Evolutionary conservation across 345 rosid species (phyloP).

Genomic region (Clausena lansium): DNA sequence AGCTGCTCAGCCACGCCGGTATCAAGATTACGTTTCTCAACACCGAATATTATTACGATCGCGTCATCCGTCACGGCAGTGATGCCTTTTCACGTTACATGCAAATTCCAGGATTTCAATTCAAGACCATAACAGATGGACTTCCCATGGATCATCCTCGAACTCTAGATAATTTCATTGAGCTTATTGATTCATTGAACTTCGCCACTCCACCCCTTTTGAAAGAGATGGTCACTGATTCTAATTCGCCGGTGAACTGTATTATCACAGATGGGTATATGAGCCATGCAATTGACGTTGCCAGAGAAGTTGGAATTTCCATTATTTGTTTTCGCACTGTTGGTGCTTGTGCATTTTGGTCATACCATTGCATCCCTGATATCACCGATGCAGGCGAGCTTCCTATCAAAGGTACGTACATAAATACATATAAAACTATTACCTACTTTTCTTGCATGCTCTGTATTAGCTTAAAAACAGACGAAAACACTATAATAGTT

Average conservation of each 20-base stretch:
- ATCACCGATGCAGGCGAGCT: conserved; percentile 39
- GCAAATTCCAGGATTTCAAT: conserved; percentile 31
- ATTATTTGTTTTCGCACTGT: conserved; percentile 33
- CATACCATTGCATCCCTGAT: conserved; percentile 27
- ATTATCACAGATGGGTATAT: conserved; percentile 39
- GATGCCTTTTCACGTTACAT: conserved; percentile 35
- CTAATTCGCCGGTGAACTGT: conserved; percentile 24
- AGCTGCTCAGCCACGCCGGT: conserved; percentile 44
- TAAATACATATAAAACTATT: no score
- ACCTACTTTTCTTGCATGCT: no score
- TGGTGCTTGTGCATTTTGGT: conserved; percentile 36
- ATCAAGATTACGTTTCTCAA: conserved; percentile 58
- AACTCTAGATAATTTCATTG: conserved; percentile 7
- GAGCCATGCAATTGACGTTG: conserved; percentile 30
- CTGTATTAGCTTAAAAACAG: no score
- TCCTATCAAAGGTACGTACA: conserved; percentile 34
- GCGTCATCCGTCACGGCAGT: conserved; percentile 17
- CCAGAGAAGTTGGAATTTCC: conserved; percentile 31
- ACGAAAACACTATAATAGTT: no score
- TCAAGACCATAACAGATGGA: conserved; percentile 33
- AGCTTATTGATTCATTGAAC: conserved; percentile 19
- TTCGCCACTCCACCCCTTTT: conserved; percentile 11
- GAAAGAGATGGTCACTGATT: conserved; percentile 14
- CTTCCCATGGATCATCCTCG: conserved; percentile 31
- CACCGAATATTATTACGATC: conserved; percentile 33